Evolutionary conservation across 176 grass and related monocot species (phyloP).

Genomic region (Zoysia pacifica): DNA sequence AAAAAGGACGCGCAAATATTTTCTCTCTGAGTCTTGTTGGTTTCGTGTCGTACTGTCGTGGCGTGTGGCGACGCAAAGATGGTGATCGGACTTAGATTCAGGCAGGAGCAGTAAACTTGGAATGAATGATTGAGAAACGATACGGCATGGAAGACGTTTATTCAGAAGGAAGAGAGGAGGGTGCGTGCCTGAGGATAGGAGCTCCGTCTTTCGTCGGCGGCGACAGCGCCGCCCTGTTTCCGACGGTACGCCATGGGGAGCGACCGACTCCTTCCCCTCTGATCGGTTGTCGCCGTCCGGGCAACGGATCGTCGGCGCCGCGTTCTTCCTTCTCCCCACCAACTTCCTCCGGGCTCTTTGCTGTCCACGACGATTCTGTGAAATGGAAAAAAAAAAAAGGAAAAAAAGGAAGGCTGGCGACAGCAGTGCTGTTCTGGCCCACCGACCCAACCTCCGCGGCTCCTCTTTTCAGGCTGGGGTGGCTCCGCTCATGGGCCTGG

Average conservation of each 20-base stretch:
- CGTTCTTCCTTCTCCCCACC: too few relatives aligned
- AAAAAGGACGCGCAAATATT: too few relatives aligned
- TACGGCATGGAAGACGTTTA: not conserved
- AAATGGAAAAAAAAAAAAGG: too few relatives aligned
- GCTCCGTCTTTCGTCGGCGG: conserved; percentile 30
- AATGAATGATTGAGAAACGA: not conserved
- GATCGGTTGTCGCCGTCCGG: too few relatives aligned
- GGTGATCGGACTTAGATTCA: not conserved
- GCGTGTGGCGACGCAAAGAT: not conserved
- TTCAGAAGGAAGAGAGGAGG: too few relatives aligned
- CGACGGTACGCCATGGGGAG: conserved; percentile 58
- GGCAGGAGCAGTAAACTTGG: not conserved
- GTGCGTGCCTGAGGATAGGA: conserved; percentile 36
- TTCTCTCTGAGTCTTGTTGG: not conserved
- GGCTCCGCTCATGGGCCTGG: too few relatives aligned
- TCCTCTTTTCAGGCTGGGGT: too few relatives aligned
- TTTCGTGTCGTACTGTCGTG: not conserved
- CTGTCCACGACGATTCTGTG: too few relatives aligned
- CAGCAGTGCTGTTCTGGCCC: not conserved
- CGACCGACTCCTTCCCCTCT: too few relatives aligned
- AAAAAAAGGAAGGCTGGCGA: not conserved
- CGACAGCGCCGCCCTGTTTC: conserved; percentile 41
- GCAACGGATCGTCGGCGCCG: too few relatives aligned
- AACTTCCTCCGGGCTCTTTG: too few relatives aligned
- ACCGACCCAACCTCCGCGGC: not conserved